Conservation (phyloP, 2,329 filamentous ascomycete species). For the Cladophialophora psammophila region DNA sequence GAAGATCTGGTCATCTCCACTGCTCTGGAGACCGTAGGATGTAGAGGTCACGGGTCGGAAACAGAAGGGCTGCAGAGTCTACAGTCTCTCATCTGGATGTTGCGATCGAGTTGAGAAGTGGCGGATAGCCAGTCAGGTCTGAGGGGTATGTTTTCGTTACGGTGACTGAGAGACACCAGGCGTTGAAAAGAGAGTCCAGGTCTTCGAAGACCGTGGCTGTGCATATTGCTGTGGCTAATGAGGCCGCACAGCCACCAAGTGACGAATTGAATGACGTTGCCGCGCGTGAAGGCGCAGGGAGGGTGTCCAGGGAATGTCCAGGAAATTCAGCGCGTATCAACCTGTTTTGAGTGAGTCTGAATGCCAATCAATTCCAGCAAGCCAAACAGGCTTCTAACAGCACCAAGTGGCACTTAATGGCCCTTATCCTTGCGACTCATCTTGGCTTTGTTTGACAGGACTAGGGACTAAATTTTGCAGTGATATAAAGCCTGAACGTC, state of each 20-base stretch:
- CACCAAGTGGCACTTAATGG: neutral
- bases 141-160: conserved; percentile 20
- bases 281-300: conserved; percentile 1
- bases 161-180: conserved; percentile 2
- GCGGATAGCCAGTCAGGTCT: conserved; percentile 10
- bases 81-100: conserved; percentile 27
- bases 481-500: conserved; percentile 30
- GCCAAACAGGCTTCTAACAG: conserved; percentile 22
- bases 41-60: conserved; percentile 7
- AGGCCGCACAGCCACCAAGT: conserved; percentile 12
- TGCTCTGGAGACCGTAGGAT: conserved; percentile 17
- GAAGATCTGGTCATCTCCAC: conserved; percentile 67
- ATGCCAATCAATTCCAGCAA: conserved; percentile 24
- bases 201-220: neutral
- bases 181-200: neutral
- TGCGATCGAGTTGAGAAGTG: conserved; percentile 11
- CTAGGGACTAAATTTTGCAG: conserved; percentile 9
- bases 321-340: conserved; percentile 29
- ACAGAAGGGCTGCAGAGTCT: conserved; percentile 13
- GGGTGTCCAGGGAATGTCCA: conserved; percentile 1
- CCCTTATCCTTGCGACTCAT: conserved; percentile 9
- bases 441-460: conserved; percentile 29
- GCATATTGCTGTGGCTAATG: conserved; percentile 4
- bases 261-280: conserved; percentile 1
- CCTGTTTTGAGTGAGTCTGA: conserved; percentile 12